phyloP scores from a whole-genome alignment of 2,329 filamentous ascomycete genomes.

The Aspergillus ustus region DNA sequence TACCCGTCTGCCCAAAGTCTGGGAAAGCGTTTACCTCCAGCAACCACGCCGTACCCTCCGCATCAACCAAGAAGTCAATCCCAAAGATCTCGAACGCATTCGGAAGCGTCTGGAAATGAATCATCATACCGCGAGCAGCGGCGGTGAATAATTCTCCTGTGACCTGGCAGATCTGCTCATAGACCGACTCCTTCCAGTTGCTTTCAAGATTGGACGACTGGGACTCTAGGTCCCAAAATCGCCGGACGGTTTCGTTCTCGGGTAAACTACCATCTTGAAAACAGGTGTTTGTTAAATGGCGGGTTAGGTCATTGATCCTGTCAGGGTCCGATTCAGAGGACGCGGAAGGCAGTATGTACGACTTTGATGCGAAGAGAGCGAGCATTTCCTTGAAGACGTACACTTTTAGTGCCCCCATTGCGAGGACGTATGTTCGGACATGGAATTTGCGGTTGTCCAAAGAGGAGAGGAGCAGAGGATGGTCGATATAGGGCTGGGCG shows the following conservation, averaged over 20 bases:
- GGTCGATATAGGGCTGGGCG: slow-evolving; percentile 91
- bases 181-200: slow-evolving; percentile 65
- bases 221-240: slow-evolving; percentile 72
- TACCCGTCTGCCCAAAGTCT: slow-evolving; percentile 91
- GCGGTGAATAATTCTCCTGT: slow-evolving; percentile 85
- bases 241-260: slow-evolving; percentile 68
- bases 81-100: slow-evolving; percentile 94
- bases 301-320: slow-evolving; percentile 62
- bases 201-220: slow-evolving; percentile 34
- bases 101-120: slow-evolving; percentile 88
- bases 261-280: slow-evolving; percentile 67
- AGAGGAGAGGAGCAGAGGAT: slow-evolving; percentile 73
- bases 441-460: slow-evolving; percentile 84
- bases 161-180: slow-evolving; percentile 71
- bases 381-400: slow-evolving; percentile 92
- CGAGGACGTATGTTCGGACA: slow-evolving; percentile 88
- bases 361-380: slow-evolving; percentile 80
- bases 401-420: slow-evolving; percentile 75
- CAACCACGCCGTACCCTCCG: slow-evolving; percentile 68
- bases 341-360: slow-evolving; percentile 67
- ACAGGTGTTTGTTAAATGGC: slow-evolving; percentile 94
- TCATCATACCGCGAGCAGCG: slow-evolving; percentile 78
- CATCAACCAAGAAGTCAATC: slow-evolving; percentile 84
- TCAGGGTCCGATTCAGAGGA: slow-evolving; percentile 23
- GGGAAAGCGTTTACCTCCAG: slow-evolving; percentile 96